A percentile compares a stretch with the other conserved stretches of the same genome.
Conservation (phyloP, 2,329 filamentous ascomycete genomes). For the Sphaceloma murrayae region DNA sequence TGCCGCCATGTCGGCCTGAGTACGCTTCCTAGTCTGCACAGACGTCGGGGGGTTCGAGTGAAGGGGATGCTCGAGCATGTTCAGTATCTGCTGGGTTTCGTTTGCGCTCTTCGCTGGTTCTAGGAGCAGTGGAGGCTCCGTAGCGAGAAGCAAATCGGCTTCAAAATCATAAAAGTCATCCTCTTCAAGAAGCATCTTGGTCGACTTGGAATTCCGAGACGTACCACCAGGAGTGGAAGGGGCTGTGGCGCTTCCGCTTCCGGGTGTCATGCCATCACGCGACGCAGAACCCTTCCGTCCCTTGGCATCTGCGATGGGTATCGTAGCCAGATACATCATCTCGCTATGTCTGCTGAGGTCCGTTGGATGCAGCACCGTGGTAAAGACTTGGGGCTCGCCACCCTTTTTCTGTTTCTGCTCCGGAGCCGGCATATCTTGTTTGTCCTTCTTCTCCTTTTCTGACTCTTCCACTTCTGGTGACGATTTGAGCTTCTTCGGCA, state of each 20-base stretch:
- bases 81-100: constrained; percentile 62
- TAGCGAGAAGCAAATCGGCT: constrained; percentile 62
- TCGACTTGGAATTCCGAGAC: constrained; percentile 45
- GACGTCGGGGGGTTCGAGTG: constrained; percentile 68
- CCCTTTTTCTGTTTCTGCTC: constrained; percentile 22
- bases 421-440: constrained; percentile 20
- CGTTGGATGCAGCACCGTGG: constrained; percentile 78
- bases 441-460: constrained; percentile 40
- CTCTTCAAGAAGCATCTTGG: constrained; percentile 66
- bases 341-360: constrained; percentile 65
- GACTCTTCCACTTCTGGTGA: constrained; percentile 21
- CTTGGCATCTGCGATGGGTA: constrained; percentile 47
- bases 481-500: constrained; percentile 39
- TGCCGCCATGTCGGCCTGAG: constrained; percentile 85
- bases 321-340: constrained; percentile 64
- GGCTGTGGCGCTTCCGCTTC: constrained; percentile 45
- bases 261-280: constrained; percentile 59
- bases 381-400: constrained; percentile 53
- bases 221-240: constrained; percentile 29
- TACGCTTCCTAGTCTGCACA: constrained; percentile 85
- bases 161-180: constrained; percentile 66
- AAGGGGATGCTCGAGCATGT: constrained; percentile 63
- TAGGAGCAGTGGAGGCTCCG: constrained; percentile 64
- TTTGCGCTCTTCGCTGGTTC: constrained; percentile 62
- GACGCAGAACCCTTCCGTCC: constrained; percentile 31